phyloP scores from a whole-genome alignment of 495 filamentous ascomycete genomes.

The Penicillium atrosanguineum region DNA sequence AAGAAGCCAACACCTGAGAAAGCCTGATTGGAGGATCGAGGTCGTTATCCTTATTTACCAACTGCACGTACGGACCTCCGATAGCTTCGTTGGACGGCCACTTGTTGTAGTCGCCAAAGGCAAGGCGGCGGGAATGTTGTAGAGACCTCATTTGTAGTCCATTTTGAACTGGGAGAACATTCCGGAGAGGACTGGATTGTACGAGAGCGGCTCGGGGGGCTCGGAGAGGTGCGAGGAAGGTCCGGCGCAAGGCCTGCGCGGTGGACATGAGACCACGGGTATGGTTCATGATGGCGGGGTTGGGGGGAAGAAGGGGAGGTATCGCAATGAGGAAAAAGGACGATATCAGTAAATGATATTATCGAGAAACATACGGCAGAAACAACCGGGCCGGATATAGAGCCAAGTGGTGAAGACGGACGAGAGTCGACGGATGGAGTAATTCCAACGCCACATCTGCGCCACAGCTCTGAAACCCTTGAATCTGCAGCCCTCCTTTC shows the following conservation, averaged over 20 bases:
- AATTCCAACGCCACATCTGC: constrained; percentile 24
- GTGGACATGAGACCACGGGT: constrained; percentile 37
- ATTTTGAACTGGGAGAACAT: constrained; percentile 1
- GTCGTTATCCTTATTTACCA: constrained; percentile 50
- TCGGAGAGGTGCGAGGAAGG: constrained; percentile 29
- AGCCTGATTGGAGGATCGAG: constrained; percentile 47
- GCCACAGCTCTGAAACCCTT: constrained; percentile 28
- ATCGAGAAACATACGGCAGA: background rate
- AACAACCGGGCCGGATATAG: background rate
- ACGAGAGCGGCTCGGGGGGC: constrained; percentile 15
- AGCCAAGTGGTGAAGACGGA: background rate
- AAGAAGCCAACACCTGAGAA: constrained; percentile 38
- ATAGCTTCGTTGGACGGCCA: constrained; percentile 49
- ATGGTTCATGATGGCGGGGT: constrained; percentile 33
- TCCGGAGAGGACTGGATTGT: constrained; percentile 1
- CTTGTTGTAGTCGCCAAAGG: constrained; percentile 4
- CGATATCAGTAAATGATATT: background rate
- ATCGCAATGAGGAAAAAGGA: background rate
- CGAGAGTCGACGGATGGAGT: constrained; percentile 18
- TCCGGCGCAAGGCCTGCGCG: constrained; percentile 37
- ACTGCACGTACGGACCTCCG: constrained; percentile 43
- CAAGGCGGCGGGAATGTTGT: constrained; percentile 13
- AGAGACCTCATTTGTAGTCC: constrained; percentile 11
- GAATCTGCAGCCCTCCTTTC: constrained; percentile 22
- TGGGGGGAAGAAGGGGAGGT: background rate